Evolutionary conservation across 257 asterid genomes (phyloP).

Genomic region (Solanum corneliomulleri): DNA sequence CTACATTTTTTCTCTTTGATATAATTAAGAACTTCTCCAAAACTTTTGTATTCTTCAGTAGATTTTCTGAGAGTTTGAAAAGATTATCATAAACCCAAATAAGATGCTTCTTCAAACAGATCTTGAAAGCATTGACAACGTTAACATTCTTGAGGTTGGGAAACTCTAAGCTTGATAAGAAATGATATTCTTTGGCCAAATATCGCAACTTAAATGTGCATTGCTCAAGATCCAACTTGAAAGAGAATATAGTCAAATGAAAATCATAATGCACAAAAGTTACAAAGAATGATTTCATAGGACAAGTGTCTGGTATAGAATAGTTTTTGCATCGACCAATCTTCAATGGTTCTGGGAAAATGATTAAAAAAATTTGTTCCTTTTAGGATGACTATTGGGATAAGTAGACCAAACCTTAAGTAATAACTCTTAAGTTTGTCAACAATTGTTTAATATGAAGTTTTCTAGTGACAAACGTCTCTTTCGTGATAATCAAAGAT

Average conservation of each 20-base stretch:
- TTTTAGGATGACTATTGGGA: background rate
- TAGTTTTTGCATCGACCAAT: background rate
- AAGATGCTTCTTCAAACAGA: background rate
- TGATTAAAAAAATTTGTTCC: background rate
- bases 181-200: background rate
- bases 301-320: background rate
- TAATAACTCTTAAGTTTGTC: background rate
- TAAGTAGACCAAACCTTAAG: background rate
- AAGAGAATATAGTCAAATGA: background rate
- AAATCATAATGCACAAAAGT: background rate
- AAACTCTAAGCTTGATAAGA: background rate
- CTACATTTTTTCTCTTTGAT: too few relatives aligned
- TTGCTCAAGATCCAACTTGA: too few relatives aligned
- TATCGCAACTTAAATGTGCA: too few relatives aligned
- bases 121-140: background rate
- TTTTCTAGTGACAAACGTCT: background rate
- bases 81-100: too few relatives aligned
- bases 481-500: background rate
- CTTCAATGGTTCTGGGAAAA: background rate
- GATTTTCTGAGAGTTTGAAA: too few relatives aligned
- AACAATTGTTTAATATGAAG: background rate
- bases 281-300: background rate
- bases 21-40: too few relatives aligned
- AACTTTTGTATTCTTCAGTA: too few relatives aligned
- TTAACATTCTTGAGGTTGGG: background rate